These are phyloP conservation scores for Gamsiella multidivaricata DNA, from an alignment of 192 early-diverging fungal species.

Conservation along the genomic window DNA sequence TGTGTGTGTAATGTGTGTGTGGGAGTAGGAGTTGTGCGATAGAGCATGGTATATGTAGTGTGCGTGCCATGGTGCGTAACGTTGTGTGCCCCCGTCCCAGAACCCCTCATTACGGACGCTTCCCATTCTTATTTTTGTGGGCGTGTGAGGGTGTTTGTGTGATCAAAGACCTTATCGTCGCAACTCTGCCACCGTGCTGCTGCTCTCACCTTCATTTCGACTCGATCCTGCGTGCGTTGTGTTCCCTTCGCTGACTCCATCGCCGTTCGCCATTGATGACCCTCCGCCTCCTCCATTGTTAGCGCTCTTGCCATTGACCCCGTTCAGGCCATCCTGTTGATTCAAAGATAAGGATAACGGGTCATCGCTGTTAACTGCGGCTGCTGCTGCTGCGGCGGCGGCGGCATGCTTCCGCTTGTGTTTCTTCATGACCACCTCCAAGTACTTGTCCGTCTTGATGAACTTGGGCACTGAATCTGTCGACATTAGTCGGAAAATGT, in stretches of 20 bases:
- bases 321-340: too few species aligned
- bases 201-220: conserved; percentile 50
- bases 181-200: conserved; percentile 1
- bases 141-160: neutral
- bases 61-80: too few species aligned
- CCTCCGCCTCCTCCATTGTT: conserved; percentile 12
- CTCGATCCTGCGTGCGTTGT: conserved; percentile 17
- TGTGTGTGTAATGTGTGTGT: too few species aligned
- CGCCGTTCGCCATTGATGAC: neutral
- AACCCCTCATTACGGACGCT: too few species aligned
- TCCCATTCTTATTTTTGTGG: neutral
- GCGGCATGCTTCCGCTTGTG: conserved; percentile 29
- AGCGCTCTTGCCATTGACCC: neutral
- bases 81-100: too few species aligned
- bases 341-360: too few species aligned
- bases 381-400: neutral
- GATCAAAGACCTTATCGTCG: conserved; percentile 5
- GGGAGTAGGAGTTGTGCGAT: too few species aligned
- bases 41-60: too few species aligned
- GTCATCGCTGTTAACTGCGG: too few species aligned
- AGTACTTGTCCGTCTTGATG: conserved; percentile 67
- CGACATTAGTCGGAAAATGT: conserved; percentile 79
- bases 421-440: conserved; percentile 45
- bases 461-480: conserved; percentile 84
- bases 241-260: neutral